Conservation (phyloP, 768 basidiomycete species). For the Holtermannia corniformis region DNA sequence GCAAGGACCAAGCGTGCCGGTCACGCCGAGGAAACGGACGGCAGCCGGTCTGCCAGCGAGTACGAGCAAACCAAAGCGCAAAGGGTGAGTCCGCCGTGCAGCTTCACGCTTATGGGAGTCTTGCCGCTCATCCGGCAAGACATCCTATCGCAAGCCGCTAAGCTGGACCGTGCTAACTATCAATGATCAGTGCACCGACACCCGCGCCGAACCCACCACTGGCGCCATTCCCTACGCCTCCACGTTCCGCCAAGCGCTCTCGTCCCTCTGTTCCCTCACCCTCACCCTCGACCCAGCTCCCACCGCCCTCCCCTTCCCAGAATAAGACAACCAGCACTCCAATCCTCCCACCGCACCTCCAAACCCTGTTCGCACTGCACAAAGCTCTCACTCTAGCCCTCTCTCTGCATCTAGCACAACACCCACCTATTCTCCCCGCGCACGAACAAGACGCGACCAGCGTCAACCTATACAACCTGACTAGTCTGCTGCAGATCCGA, state of each 20-base stretch:
- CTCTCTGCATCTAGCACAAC: constrained; percentile 34
- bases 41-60: background rate
- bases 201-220: constrained; percentile 37
- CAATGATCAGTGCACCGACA: constrained; percentile 2
- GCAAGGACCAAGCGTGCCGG: background rate
- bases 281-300: background rate
- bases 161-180: background rate
- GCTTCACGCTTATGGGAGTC: too few relatives aligned
- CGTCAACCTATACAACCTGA: constrained; percentile 30
- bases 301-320: background rate
- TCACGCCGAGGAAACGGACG: constrained; percentile 1
- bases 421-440: constrained; percentile 38
- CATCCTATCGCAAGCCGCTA: too few relatives aligned
- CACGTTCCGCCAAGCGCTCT: constrained; percentile 13
- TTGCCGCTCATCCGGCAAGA: too few relatives aligned
- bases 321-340: background rate
- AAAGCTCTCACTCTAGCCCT: constrained; percentile 37
- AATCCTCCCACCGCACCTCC: constrained; percentile 35
- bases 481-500: constrained; percentile 28
- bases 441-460: constrained; percentile 19
- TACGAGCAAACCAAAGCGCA: background rate
- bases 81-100: background rate
- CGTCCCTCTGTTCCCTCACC: constrained; percentile 1
- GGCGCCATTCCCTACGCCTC: constrained; percentile 37
- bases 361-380: constrained; percentile 34